Base-by-base conservation (phyloP, 345 rosid species). In the Hevea brasiliensis region DNA sequence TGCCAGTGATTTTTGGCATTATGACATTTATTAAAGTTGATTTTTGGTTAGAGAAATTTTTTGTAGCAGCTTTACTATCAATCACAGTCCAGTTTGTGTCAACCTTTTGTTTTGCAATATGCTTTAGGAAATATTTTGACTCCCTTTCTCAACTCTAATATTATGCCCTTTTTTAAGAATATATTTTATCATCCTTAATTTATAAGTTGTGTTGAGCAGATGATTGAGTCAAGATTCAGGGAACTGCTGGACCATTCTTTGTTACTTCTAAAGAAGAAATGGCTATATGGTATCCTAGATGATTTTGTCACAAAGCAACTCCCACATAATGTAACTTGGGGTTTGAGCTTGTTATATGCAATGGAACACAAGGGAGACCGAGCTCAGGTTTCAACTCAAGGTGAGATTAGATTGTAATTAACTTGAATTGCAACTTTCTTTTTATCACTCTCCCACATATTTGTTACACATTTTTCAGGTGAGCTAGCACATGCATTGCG, bases 241-340 rank as follows among this genome's bases (percentile, higher is more conserved):
- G 92, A 91, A 76, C 93, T 95, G 68, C 89, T 92, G 66, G 88
- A 87, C 73, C 99, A 95, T 79, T 91, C 98, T 48, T 80, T 84
- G 77, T 63, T 92, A 75, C 90, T 92, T 73, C 48, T 92, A 75
- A 92, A 81, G 89, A 92, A 89, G 87, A 95, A 90, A 85, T 95
- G 98, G 99, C 61, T 88, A 61, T 92, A 84, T 78, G 99, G 96
- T 48, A 86, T 95, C 70, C 74, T 95, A 23, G 98, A 95, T 82
- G 94, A 91, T 85, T 95, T 92, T 78, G 93, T 95, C 65, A 95
- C 98, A n/a, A 93, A 92, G 87, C 99, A 92, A 80, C 93, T 95
- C 48, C 99, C 99, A 27, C 89, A 91, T 82, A 93, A 92, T 74
- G 99, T 92, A 71, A 95, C 99, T 17, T 95, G 97, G 98, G 94